A percentile compares a stretch with the other conserved stretches of the same genome.
These are phyloP conservation scores for Monosporascus sp. DNA, from an alignment of 2,329 filamentous ascomycete species.

Conservation along the genomic window DNA sequence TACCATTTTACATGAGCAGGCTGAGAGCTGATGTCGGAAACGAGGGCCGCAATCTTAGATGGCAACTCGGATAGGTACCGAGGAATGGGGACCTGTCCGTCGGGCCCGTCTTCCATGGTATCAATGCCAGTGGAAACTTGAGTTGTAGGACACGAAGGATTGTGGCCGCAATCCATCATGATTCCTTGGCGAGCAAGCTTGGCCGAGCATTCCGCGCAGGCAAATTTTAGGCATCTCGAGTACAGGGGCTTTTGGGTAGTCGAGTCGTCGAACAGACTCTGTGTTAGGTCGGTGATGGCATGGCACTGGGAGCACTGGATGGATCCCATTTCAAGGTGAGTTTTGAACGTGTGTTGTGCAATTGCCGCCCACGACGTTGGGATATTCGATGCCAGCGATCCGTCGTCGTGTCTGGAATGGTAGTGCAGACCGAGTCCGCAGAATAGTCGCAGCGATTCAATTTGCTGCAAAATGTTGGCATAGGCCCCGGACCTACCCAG, in stretches of 20 bases:
- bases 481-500: conserved; percentile 18
- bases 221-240: conserved; percentile 28
- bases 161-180: conserved; percentile 19
- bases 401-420: conserved; percentile 19
- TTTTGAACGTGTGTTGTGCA: conserved; percentile 32
- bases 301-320: conserved; percentile 27
- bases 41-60: conserved; percentile 30
- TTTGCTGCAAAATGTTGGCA: conserved; percentile 38
- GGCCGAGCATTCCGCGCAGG: conserved; percentile 26
- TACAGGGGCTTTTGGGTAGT: conserved; percentile 17
- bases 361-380: conserved; percentile 10
- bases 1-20: conserved; percentile 31
- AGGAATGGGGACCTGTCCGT: not conserved
- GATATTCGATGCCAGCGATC: not conserved
- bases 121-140: conserved; percentile 17
- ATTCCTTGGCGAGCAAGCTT: not conserved
- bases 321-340: conserved; percentile 20
- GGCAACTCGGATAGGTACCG: conserved; percentile 8
- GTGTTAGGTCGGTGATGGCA: conserved; percentile 18
- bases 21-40: conserved; percentile 25
- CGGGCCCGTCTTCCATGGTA: not conserved
- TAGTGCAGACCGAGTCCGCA: conserved; percentile 43
- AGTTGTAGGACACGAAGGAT: conserved; percentile 16
- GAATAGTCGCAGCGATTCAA: conserved; percentile 39
- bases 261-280: conserved; percentile 15